Evolutionary conservation across 2,329 filamentous ascomycete genomes (phyloP), one percentile per base, ranked within the genome.

Genomic region (Clonostachys solani): DNA sequence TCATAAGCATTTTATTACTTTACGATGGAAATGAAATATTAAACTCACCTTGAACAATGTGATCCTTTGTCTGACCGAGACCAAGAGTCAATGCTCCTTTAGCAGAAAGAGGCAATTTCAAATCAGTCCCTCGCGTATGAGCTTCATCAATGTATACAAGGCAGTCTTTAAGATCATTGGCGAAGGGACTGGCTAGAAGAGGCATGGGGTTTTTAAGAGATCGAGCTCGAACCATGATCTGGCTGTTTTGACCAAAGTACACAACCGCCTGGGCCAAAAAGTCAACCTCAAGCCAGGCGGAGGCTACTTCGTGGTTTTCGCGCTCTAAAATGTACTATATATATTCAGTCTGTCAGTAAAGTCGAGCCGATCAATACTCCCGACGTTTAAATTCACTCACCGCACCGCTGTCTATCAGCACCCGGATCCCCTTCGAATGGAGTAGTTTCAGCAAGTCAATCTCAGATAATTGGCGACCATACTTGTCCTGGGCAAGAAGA

Each of bases 331-430:
- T 78, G 15, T 81, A 76, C 0, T 29, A 29, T 3, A 29, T 29
- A 29, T 29, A 29, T 10, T 10, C 9, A 29, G 23, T 10, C 23
- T 29, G 23, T 29, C 9, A 29, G 23, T 29, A 29, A 29, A 29
- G 23, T 29, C 23, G 9, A 29, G 9, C 9, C 9, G 23, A 29
- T 29, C 23, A 29, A 29, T 29, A 29, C 23, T 29, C 23, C 9
- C 23, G 23, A 29, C 23, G 23, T 29, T 29, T 29, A 4, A 4
- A 29, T 29, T 29, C 9, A 29, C 23, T 29, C 9, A 29, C 23
- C 0, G 84, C 83, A 0, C 84, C 84, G 0, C 81, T 77, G 56
- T 87, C 83, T 1, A 87, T 81, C 0, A 87, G 63, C 0, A 87
- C 67, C 0, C 69, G 66, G 12, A 83, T 81, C 0, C 53, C 42